Percentiles rank a stretch among this genome's conserved stretches.
Evolutionary conservation across 2,329 filamentous ascomycete species (phyloP).

Genomic region (Uncinocarpus reesii): DNA sequence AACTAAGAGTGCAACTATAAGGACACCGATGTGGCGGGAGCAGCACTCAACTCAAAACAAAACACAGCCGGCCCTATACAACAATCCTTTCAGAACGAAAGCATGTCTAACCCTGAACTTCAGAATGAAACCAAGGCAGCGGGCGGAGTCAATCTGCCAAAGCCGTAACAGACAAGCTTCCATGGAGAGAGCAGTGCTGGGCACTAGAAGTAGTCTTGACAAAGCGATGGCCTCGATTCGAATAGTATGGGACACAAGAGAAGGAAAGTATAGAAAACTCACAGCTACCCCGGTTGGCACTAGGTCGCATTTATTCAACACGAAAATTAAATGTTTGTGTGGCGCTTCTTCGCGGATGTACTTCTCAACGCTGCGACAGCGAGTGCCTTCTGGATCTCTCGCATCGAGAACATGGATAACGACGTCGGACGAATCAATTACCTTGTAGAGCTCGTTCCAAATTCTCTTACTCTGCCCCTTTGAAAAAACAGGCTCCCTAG

Average conservation of each 20-base stretch:
- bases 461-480: slow-evolving; percentile 94
- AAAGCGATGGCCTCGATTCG: slow-evolving; percentile 51
- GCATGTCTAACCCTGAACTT: slow-evolving; percentile 53
- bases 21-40: slow-evolving; percentile 51
- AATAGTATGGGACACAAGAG: slow-evolving; percentile 18
- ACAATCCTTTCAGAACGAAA: slow-evolving; percentile 80
- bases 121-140: slow-evolving; percentile 54
- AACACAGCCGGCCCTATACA: slow-evolving; percentile 67
- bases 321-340: slow-evolving; percentile 88
- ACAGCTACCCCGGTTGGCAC: slow-evolving; percentile 89
- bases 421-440: slow-evolving; percentile 91
- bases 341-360: slow-evolving; percentile 87
- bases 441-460: slow-evolving; percentile 94
- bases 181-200: slow-evolving; percentile 42
- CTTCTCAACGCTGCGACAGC: slow-evolving; percentile 83
- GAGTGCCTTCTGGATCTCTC: slow-evolving; percentile 76
- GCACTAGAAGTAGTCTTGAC: slow-evolving; percentile 64
- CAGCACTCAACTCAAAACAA: slow-evolving; percentile 96
- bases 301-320: slow-evolving; percentile 85
- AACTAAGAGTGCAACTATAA: slow-evolving; percentile 93
- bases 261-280: slow-evolving; percentile 46
- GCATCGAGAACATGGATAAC: slow-evolving; percentile 91
- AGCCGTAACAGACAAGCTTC: slow-evolving; percentile 94
- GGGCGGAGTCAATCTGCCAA: slow-evolving; percentile 88
- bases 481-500: slow-evolving; percentile 77